These are phyloP conservation scores for Bonia amplexicaulis DNA, from an alignment of 176 grass and related monocot genomes.

Conservation along the genomic window DNA sequence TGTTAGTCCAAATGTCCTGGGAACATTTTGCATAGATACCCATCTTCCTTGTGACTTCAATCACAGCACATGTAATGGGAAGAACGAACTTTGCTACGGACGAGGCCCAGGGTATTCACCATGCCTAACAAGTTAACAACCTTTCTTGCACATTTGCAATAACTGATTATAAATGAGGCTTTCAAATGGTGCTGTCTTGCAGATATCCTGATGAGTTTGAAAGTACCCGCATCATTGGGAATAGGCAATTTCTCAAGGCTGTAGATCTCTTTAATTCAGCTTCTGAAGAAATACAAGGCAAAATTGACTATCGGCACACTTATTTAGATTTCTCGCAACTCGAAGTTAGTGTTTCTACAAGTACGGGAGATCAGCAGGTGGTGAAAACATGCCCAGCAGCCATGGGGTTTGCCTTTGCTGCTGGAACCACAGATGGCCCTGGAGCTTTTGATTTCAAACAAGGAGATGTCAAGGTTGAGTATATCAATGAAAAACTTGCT, in stretches of 20 bases:
- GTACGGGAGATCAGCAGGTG: slow-evolving; percentile 37
- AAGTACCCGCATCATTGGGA: slow-evolving; percentile 86
- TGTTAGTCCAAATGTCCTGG: slow-evolving; percentile 98
- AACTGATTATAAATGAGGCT: slow-evolving; percentile 1
- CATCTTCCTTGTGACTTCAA: slow-evolving; percentile 91
- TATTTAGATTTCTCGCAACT: slow-evolving; percentile 89
- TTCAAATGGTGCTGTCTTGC: slow-evolving; percentile 30
- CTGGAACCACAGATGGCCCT: slow-evolving; percentile 97
- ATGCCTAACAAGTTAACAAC: neutral
- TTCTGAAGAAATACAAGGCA: slow-evolving; percentile 75
- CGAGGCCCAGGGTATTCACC: slow-evolving; percentile 78
- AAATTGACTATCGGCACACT: slow-evolving; percentile 74
- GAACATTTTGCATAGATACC: slow-evolving; percentile 96
- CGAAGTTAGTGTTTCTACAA: slow-evolving; percentile 54
- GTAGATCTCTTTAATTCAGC: slow-evolving; percentile 73
- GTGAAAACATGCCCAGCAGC: slow-evolving; percentile 91
- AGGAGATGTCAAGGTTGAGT: slow-evolving; percentile 81
- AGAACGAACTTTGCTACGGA: slow-evolving; percentile 96
- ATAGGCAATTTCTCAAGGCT: slow-evolving; percentile 84
- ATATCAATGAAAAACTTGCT: slow-evolving; percentile 20
- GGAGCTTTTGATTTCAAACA: slow-evolving; percentile 95
- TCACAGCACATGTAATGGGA: slow-evolving; percentile 94
- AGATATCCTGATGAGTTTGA: slow-evolving; percentile 97
- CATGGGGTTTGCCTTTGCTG: slow-evolving; percentile 96
- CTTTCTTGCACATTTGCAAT: neutral